Conservation (phyloP, 2,329 filamentous ascomycete species). For the Apiospora arundinis region DNA sequence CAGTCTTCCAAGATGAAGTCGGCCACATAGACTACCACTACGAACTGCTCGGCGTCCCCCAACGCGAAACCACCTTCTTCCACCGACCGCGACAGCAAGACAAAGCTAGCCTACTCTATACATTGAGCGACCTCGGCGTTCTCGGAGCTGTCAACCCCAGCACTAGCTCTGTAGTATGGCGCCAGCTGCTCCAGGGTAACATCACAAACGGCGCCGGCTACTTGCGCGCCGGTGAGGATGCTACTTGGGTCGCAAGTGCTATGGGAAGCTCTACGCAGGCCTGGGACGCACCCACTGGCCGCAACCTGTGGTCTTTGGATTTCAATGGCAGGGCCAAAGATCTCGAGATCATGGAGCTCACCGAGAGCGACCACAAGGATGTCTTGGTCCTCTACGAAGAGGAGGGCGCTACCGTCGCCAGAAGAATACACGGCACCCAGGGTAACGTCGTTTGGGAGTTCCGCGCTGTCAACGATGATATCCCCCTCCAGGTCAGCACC, state of each 20-base stretch:
- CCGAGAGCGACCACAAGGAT: constrained; percentile 68
- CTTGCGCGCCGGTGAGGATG: constrained; percentile 77
- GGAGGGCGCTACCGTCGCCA: constrained; percentile 63
- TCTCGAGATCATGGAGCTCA: constrained; percentile 78
- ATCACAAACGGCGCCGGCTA: constrained; percentile 54
- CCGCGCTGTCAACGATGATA: constrained; percentile 70
- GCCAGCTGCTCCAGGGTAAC: constrained; percentile 71
- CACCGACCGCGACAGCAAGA: constrained; percentile 83
- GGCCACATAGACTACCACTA: constrained; percentile 93
- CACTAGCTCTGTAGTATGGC: constrained; percentile 85
- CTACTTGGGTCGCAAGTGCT: constrained; percentile 78
- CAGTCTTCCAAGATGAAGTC: constrained; percentile 90
- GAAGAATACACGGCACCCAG: constrained; percentile 73
- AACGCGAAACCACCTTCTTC: constrained; percentile 89
- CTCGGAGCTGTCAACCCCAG: constrained; percentile 89
- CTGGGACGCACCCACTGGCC: constrained; percentile 85
- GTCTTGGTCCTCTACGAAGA: constrained; percentile 72
- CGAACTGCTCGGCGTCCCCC: constrained; percentile 83
- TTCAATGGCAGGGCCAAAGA: constrained; percentile 68
- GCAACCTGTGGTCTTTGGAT: constrained; percentile 74
- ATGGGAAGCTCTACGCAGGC: constrained; percentile 73
- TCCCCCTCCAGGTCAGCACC: constrained; percentile 77
- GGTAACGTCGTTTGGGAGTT: constrained; percentile 83
- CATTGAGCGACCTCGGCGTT: constrained; percentile 82
- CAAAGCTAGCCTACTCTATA: constrained; percentile 89